Evolutionary conservation across 768 basidiomycete genomes (phyloP).

Genomic region (Pisolithus sp.): DNA sequence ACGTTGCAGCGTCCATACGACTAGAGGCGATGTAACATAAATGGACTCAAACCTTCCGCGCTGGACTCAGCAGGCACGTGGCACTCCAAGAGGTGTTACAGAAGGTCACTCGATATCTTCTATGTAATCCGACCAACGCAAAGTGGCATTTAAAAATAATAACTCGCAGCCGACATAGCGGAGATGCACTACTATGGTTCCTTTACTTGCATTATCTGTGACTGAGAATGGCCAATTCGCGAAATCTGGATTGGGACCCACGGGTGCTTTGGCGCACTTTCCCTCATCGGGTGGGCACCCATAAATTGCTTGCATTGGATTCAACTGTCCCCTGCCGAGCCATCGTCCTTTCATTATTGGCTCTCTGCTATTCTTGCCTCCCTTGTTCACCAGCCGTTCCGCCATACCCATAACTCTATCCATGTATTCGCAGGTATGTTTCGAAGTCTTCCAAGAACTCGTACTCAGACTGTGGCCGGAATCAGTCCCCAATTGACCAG

Average conservation of each 20-base stretch:
- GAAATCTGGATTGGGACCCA: neutral
- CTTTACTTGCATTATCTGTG: neutral
- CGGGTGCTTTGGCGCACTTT: neutral
- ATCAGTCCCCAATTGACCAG: neutral
- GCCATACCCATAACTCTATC: neutral
- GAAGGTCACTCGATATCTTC: neutral
- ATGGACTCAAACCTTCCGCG: neutral
- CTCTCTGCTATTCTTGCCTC: neutral
- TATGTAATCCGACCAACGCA: conserved; percentile 7
- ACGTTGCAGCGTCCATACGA: too few species aligned
- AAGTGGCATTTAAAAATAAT: conserved; percentile 25
- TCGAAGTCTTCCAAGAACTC: neutral
- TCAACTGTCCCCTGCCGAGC: neutral
- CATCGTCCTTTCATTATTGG: neutral
- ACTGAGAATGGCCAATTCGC: neutral
- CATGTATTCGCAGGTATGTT: neutral
- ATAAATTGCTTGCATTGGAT: neutral
- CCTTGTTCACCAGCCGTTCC: neutral
- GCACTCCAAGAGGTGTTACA: neutral
- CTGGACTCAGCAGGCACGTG: neutral
- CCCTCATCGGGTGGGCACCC: neutral
- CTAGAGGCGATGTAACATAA: neutral
- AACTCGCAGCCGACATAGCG: conserved; percentile 12
- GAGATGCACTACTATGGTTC: neutral
- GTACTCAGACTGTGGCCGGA: neutral